Evolutionary conservation across 441 rosid genomes (phyloP).

Genomic region (Pelargonium myrrhifolium): DNA sequence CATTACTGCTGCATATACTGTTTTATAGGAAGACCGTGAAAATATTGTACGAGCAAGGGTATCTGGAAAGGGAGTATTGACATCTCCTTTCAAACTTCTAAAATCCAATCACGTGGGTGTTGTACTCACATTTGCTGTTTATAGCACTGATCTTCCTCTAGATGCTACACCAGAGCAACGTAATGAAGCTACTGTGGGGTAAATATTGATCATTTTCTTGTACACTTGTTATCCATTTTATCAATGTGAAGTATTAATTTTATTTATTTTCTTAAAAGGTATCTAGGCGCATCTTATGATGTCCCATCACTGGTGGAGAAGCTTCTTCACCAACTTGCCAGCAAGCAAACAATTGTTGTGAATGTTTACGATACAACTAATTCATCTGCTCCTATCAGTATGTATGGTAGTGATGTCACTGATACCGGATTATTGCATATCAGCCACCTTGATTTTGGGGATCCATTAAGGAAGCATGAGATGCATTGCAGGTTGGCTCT

Average conservation of each 20-base stretch:
- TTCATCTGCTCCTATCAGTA: slow-evolving; percentile 49
- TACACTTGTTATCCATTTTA: background rate
- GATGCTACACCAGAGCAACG: slow-evolving; percentile 70
- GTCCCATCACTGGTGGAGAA: slow-evolving; percentile 90
- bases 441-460: slow-evolving; percentile 86
- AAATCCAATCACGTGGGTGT: slow-evolving; percentile 91
- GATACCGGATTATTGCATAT: slow-evolving; percentile 56
- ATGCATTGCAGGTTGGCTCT: slow-evolving; percentile 86
- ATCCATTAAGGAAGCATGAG: slow-evolving; percentile 79
- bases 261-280: slow-evolving; percentile 36
- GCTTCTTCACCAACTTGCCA: slow-evolving; percentile 89
- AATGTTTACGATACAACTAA: slow-evolving; percentile 88
- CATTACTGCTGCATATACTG: background rate
- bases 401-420: slow-evolving; percentile 68
- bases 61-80: slow-evolving; percentile 89
- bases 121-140: slow-evolving; percentile 88
- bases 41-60: slow-evolving; percentile 89
- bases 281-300: slow-evolving; percentile 93
- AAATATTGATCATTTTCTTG: slow-evolving; percentile 11
- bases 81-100: slow-evolving; percentile 89
- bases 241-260: background rate
- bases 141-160: slow-evolving; percentile 50
- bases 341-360: slow-evolving; percentile 84
- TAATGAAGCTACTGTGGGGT: slow-evolving; percentile 78
- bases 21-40: slow-evolving; percentile 77